phyloP scores from a whole-genome alignment of 768 basidiomycete species.

The Hortiboletus flavorubellus region DNA sequence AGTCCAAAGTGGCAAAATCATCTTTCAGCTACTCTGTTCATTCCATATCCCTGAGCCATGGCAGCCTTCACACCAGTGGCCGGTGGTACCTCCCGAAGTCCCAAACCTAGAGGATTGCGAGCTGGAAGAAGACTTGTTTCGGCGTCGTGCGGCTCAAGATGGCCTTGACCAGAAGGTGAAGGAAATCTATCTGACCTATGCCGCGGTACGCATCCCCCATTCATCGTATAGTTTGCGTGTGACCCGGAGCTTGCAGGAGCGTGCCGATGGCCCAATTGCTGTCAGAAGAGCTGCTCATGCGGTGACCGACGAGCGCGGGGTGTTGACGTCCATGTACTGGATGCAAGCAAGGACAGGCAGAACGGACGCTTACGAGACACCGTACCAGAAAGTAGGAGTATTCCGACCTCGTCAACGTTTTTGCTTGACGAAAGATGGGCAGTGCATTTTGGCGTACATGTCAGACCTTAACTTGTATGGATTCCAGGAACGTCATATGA shows the following conservation, averaged over 20 bases:
- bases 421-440: conserved; percentile 1
- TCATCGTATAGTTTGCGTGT: conserved; percentile 22
- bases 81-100: conserved; percentile 61
- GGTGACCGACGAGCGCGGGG: conserved; percentile 43
- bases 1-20: conserved; percentile 47
- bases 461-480: conserved; percentile 78
- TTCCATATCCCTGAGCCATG: conserved; percentile 78
- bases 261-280: conserved; percentile 63
- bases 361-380: conserved; percentile 60
- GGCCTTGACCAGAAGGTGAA: conserved; percentile 33
- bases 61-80: conserved; percentile 67
- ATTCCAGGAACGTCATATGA: background rate
- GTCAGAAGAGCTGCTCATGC: conserved; percentile 52
- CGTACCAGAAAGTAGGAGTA: conserved; percentile 67
- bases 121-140: conserved; percentile 47
- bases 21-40: conserved; percentile 72
- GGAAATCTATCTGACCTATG: conserved; percentile 30
- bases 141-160: conserved; percentile 25
- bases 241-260: conserved; percentile 49
- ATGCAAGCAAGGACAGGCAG: conserved; percentile 61
- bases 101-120: conserved; percentile 60
- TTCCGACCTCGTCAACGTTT: background rate
- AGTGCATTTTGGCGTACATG: conserved; percentile 79
- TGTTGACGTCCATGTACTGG: conserved; percentile 65
- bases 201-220: conserved; percentile 16